These are phyloP conservation scores for Backusella parvicylindrica DNA, from an alignment of 192 early-diverging fungal genomes.

Conservation along the genomic window DNA sequence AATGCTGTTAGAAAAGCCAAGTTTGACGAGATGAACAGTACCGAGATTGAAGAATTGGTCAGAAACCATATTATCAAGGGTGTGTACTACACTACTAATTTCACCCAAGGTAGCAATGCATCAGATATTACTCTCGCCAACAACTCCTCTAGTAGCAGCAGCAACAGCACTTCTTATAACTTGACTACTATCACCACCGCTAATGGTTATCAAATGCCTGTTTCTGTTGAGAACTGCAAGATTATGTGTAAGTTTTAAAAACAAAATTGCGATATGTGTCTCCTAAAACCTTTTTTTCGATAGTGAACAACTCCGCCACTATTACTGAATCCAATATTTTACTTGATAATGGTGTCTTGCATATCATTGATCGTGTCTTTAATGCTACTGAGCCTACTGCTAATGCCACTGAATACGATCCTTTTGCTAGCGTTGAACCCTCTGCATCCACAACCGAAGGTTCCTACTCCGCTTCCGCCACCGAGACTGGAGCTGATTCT, in stretches of 20 bases:
- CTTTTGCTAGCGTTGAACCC: neutral
- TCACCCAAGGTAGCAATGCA: neutral
- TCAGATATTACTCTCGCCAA: neutral
- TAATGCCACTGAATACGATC: neutral
- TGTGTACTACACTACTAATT: conserved; percentile 15
- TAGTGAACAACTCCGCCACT: conserved; percentile 13
- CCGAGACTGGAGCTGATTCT: neutral
- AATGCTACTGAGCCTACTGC: neutral
- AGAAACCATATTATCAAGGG: conserved; percentile 14
- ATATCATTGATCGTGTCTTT: conserved; percentile 7
- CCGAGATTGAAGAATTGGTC: conserved; percentile 2
- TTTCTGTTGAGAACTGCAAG: neutral
- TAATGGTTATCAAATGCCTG: neutral
- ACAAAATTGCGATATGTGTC: neutral
- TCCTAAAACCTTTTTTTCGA: neutral
- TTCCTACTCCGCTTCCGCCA: neutral
- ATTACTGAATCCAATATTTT: conserved; percentile 14
- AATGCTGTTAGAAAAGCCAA: conserved; percentile 6
- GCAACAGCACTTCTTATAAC: neutral
- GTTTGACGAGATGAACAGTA: neutral
- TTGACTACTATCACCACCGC: neutral
- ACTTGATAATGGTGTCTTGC: conserved; percentile 22
- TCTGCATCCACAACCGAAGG: neutral
- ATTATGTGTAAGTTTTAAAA: neutral
- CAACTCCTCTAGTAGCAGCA: neutral